Conservation (phyloP, 305 asterid genomes). For the Fraxinus baroniana region DNA sequence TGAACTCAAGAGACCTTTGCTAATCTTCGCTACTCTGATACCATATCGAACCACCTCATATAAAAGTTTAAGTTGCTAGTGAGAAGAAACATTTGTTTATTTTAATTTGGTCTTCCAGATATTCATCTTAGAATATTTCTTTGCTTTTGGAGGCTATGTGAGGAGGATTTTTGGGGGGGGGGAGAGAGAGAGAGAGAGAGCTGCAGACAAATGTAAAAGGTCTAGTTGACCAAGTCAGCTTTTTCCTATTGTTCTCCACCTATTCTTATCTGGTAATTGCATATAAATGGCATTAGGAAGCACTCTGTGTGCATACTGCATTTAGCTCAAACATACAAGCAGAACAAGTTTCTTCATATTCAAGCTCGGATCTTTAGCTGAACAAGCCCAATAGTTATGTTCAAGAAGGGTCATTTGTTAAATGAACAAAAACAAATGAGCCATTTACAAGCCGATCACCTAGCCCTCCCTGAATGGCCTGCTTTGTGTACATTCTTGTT, state of each 20-base stretch:
- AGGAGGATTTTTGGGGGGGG: background rate
- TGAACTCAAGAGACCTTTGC: background rate
- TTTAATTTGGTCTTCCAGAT: background rate
- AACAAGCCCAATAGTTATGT: background rate
- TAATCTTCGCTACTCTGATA: too few species aligned
- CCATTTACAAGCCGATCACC: conserved; percentile 13
- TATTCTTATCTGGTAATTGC: background rate
- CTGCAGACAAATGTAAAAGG: background rate
- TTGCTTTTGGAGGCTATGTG: background rate
- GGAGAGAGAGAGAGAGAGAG: too few species aligned
- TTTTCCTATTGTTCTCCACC: background rate
- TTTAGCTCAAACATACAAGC: background rate
- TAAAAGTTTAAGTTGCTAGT: background rate
- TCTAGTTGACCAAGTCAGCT: background rate
- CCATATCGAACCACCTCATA: background rate
- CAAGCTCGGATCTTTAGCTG: background rate
- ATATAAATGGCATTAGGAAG: background rate
- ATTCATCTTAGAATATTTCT: background rate
- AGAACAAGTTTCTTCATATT: background rate
- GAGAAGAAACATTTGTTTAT: background rate
- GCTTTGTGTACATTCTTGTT: conserved; percentile 7
- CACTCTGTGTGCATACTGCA: background rate
- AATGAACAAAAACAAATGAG: background rate
- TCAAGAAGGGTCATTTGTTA: background rate
- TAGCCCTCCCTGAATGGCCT: conserved; percentile 13